Percentiles rank a stretch among this genome's conserved stretches.
Conservation (phyloP, 148 eudicot species). For the Cornus suecica region DNA sequence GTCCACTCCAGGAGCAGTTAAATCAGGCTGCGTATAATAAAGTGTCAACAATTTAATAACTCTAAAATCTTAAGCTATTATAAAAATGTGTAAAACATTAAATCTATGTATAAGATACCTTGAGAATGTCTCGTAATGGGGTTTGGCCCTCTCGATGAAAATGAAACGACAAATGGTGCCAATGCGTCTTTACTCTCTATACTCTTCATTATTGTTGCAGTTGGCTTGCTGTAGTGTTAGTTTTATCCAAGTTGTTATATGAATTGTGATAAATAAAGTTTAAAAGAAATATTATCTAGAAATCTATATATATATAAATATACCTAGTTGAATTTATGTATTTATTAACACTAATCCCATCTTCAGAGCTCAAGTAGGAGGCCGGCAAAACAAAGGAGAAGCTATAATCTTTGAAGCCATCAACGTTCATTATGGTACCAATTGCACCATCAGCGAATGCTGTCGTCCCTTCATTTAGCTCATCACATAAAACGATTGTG, state of each 20-base stretch:
- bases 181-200: slow-evolving; percentile 5
- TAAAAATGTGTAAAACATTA: not conserved
- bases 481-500: slow-evolving; percentile 29
- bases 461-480: not conserved
- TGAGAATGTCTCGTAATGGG: slow-evolving; percentile 45
- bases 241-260: not conserved
- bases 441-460: slow-evolving; percentile 9
- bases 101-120: slow-evolving; percentile 28
- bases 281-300: not conserved
- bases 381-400: slow-evolving; percentile 18
- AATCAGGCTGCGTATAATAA: slow-evolving; percentile 39
- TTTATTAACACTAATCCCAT: slow-evolving; percentile 4
- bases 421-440: slow-evolving; percentile 19
- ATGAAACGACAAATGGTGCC: slow-evolving; percentile 41
- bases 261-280: not conserved
- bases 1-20: slow-evolving; percentile 65
- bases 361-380: slow-evolving; percentile 4
- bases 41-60: no score
- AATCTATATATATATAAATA: not conserved
- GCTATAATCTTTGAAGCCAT: slow-evolving; percentile 6
- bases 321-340: slow-evolving; percentile 23
- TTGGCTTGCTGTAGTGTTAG: slow-evolving; percentile 24
- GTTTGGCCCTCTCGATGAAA: slow-evolving; percentile 73
- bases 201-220: slow-evolving; percentile 35
- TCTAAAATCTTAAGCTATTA: no score